A percentile compares a stretch with the other conserved stretches of the same genome.
These are phyloP conservation scores for Aspergillus haitiensis DNA, from an alignment of 495 filamentous ascomycete genomes.

Conservation along the genomic window DNA sequence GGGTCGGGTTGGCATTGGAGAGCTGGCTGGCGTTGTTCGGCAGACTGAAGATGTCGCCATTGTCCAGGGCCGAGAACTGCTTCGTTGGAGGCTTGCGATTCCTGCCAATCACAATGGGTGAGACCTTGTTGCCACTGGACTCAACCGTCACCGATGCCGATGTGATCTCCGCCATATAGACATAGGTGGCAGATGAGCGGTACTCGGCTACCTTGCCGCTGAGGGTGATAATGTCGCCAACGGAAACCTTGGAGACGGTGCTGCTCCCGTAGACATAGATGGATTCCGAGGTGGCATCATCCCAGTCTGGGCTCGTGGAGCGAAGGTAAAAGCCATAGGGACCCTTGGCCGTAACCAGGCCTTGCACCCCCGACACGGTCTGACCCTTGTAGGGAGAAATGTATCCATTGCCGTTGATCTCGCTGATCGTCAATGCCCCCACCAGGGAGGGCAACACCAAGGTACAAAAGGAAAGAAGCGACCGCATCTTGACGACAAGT, in stretches of 20 bases:
- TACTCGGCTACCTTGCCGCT: conserved; percentile 57
- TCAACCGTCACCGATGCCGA: conserved; percentile 44
- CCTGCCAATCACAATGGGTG: conserved; percentile 54
- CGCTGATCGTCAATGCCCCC: conserved; percentile 55
- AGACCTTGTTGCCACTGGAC: conserved; percentile 46
- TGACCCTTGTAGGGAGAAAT: conserved; percentile 54
- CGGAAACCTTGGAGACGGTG: conserved; percentile 40
- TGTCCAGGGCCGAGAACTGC: conserved; percentile 54
- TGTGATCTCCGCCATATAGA: conserved; percentile 59
- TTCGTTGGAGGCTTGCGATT: conserved; percentile 52
- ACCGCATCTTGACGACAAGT: neutral
- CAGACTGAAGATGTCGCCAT: conserved; percentile 47
- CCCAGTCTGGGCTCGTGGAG: conserved; percentile 48
- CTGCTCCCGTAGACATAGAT: conserved; percentile 55
- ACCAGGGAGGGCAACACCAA: conserved; percentile 22
- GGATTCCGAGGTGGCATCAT: conserved; percentile 49
- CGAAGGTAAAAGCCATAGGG: conserved; percentile 59
- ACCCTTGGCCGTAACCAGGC: conserved; percentile 59
- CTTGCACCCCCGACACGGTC: conserved; percentile 53
- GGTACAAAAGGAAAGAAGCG: conserved; percentile 11
- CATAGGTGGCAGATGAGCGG: conserved; percentile 47
- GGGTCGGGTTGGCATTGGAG: conserved; percentile 52
- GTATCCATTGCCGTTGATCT: conserved; percentile 63
- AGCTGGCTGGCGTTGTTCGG: conserved; percentile 54
- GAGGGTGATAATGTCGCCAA: conserved; percentile 59